phyloP scores from a whole-genome alignment of 2,329 filamentous ascomycete species.

The Lojkania enalia region DNA sequence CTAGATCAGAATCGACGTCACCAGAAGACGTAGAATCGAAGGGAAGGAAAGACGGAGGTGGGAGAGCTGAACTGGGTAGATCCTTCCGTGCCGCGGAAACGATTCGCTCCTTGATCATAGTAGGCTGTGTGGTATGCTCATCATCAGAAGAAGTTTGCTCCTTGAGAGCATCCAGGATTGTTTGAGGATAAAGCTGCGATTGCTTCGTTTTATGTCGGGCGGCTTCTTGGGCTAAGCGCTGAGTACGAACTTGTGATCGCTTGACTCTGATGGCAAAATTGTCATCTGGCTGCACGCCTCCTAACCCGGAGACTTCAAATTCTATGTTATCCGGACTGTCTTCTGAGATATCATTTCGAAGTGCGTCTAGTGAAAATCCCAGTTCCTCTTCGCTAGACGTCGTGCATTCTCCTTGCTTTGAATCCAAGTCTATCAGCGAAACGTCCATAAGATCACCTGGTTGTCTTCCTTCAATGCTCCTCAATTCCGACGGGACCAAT shows the following conservation, averaged over 20 bases:
- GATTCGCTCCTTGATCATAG: constrained; percentile 65
- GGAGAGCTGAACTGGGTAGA: constrained; percentile 50
- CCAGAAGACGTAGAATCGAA: constrained; percentile 42
- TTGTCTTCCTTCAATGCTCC: background rate
- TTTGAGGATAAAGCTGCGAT: constrained; percentile 27
- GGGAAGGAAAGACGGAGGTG: constrained; percentile 50
- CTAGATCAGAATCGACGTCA: constrained; percentile 41
- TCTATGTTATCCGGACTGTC: constrained; percentile 37
- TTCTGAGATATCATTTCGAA: constrained; percentile 28
- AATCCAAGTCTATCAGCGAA: constrained; percentile 24
- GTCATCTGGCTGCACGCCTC: constrained; percentile 62
- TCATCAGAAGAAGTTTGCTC: constrained; percentile 13
- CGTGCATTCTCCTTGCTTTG: constrained; percentile 35
- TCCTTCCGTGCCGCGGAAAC: constrained; percentile 69
- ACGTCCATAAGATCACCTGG: constrained; percentile 16
- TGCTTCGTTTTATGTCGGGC: constrained; percentile 6
- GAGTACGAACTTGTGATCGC: constrained; percentile 26
- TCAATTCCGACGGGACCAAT: background rate
- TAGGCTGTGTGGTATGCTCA: constrained; percentile 12
- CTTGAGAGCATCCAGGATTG: constrained; percentile 42
- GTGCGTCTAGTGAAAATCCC: constrained; percentile 40
- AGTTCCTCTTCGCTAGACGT: constrained; percentile 37
- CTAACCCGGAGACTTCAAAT: constrained; percentile 58
- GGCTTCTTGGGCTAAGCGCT: constrained; percentile 1
- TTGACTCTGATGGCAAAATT: constrained; percentile 59